Evolutionary conservation across 139 green algal species (phyloP), one percentile per base, ranked within the genome.

Genomic region (Chlorella sp.): DNA sequence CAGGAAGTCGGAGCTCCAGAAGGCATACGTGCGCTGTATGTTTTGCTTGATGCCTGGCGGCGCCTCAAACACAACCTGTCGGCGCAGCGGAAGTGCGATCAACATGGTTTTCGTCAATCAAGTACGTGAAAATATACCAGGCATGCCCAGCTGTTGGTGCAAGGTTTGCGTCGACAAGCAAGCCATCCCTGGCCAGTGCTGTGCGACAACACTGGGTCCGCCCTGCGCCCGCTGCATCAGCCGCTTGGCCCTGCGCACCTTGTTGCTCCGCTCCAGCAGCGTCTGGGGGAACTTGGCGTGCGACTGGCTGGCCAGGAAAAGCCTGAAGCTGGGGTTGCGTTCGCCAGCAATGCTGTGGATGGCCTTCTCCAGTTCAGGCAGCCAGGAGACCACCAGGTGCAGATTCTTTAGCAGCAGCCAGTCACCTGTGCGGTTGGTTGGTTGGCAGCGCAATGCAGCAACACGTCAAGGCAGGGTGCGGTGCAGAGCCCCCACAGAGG

Each of bases 321-420:
- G 79, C 2, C 85, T 74, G 80, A 94, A 95, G 61, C 83, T 62
- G 5, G 67, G 34, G 60, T 86, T 68, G 31, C 83, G 76, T 32
- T 75, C 23, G n/a, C n/a, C n/a, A n/a, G n/a, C n/a, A 27, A 90
- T 77, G 61, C 62, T 70, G 70, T 81, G 84, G 55, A 63, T 27
- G 36, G 86, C 85, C 74, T 92, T 91, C 71, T 95, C 86, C 69
- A 96, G 77, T n/a, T 62, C 67, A 0, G 87, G 86, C 62, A 96
- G 83, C 88, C 88, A 96, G 23, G 60, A 63, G 14, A 92, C 85
- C 22, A 85, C 79, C 60, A 96, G 83, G 70, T 96, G 91, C 42
- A 92, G 60, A 62, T 96, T 96, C 87, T 96, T 94, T 10, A 96
- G 79, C 70, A 83, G 86, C 74, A 96, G 80, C 90, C 90, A 96